These are phyloP conservation scores for Acacia pycnantha DNA, from an alignment of 331 rosid species.

Conservation along the genomic window DNA sequence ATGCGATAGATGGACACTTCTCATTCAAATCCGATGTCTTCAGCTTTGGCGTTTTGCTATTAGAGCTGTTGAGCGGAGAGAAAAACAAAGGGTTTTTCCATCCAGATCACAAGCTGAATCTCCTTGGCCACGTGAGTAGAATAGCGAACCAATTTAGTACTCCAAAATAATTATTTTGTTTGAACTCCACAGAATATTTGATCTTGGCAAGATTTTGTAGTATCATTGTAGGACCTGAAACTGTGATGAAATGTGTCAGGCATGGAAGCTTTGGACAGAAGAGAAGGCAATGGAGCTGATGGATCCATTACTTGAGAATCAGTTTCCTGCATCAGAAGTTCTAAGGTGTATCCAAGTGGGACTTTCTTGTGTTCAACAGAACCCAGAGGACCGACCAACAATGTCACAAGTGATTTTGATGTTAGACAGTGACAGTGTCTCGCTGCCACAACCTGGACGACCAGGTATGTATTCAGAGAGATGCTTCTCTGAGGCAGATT, in stretches of 20 bases:
- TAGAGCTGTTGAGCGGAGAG: conserved; percentile 60
- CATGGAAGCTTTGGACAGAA: conserved; percentile 57
- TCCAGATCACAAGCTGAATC: conserved; percentile 56
- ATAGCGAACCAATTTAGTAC: neutral
- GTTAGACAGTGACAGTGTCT: conserved; percentile 39
- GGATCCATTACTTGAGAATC: conserved; percentile 33
- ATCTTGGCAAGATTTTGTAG: neutral
- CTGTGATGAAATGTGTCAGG: conserved; percentile 28
- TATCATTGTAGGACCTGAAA: neutral
- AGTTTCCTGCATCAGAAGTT: conserved; percentile 11
- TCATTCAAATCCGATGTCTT: conserved; percentile 57
- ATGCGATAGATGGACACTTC: conserved; percentile 50
- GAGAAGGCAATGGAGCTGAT: conserved; percentile 38
- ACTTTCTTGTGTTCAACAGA: conserved; percentile 47
- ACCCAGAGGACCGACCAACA: conserved; percentile 49
- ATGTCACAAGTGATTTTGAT: conserved; percentile 43
- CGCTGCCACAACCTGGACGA: conserved; percentile 42
- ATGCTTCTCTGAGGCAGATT: conserved; percentile 38
- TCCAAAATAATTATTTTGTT: neutral
- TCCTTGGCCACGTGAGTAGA: conserved; percentile 57
- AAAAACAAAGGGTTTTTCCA: conserved; percentile 54
- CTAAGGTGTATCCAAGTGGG: conserved; percentile 45
- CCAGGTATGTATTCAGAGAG: conserved; percentile 56
- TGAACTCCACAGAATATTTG: neutral
- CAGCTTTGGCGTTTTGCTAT: conserved; percentile 58